Evolutionary conservation across 2,329 filamentous ascomycete genomes (phyloP).

Genomic region (Didymella glomerata): DNA sequence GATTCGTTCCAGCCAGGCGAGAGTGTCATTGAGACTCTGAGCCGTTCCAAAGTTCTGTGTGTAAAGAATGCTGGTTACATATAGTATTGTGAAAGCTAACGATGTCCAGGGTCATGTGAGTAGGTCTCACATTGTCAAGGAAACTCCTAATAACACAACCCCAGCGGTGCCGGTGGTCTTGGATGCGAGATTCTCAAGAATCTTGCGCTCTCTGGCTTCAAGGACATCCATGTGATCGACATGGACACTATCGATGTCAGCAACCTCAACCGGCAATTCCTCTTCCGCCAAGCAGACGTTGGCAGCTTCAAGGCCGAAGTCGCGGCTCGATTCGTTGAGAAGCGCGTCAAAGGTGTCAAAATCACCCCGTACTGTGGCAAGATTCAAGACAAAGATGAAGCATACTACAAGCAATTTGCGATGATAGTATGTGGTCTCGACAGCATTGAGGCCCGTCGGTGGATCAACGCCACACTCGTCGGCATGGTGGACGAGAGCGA

Average conservation of each 20-base stretch:
- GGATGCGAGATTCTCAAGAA: constrained; percentile 98
- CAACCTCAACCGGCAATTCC: constrained; percentile 96
- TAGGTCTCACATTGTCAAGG: constrained; percentile 7
- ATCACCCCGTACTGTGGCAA: constrained; percentile 94
- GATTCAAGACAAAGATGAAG: constrained; percentile 96
- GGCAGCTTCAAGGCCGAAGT: constrained; percentile 94
- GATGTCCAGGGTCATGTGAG: constrained; percentile 50
- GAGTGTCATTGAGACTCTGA: constrained; percentile 55
- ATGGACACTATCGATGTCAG: constrained; percentile 99
- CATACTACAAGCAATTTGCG: constrained; percentile 97
- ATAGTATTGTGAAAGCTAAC: constrained; percentile 29
- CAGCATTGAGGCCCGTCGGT: constrained; percentile 95
- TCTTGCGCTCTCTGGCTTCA: constrained; percentile 92
- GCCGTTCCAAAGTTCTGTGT: constrained; percentile 67
- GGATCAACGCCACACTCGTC: constrained; percentile 96
- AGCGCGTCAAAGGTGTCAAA: constrained; percentile 84
- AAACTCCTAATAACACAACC: constrained; percentile 54
- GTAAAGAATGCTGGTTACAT: constrained; percentile 43
- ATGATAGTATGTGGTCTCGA: constrained; percentile 93
- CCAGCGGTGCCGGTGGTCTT: constrained; percentile 87
- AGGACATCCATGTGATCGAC: constrained; percentile 97
- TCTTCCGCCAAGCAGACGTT: constrained; percentile 91
- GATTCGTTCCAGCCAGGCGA: constrained; percentile 59
- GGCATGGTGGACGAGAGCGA: constrained; percentile 87
- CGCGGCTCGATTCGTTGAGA: constrained; percentile 89